A percentile compares a stretch with the other conserved stretches of the same genome.
phyloP scores from a whole-genome alignment of 176 grass and related monocot species.

The Musa schizocarpa region DNA sequence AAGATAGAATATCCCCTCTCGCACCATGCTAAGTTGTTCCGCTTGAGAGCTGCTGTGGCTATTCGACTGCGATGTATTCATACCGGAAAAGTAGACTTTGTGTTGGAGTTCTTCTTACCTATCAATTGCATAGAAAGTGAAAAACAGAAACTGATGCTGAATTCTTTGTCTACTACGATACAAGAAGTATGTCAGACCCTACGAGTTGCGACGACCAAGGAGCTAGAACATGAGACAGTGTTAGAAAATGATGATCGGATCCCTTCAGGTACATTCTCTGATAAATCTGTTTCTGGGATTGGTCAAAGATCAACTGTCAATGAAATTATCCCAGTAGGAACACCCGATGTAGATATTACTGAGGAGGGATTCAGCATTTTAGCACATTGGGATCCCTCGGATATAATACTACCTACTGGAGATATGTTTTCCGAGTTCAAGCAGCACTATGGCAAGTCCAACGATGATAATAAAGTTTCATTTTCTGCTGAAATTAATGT shows the following conservation, averaged over 20 bases:
- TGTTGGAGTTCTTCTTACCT: constrained; percentile 94
- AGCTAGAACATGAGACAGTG: constrained; percentile 45
- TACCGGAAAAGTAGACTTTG: constrained; percentile 56
- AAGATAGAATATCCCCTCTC: constrained; percentile 74
- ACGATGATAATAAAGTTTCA: constrained; percentile 18
- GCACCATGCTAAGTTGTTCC: constrained; percentile 81
- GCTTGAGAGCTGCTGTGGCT: constrained; percentile 66
- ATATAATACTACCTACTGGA: constrained; percentile 25
- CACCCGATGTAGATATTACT: constrained; percentile 16
- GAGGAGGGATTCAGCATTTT: constrained; percentile 44
- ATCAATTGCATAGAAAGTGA: constrained; percentile 36
- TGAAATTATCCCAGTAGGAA: constrained; percentile 25
- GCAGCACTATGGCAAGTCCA: constrained; percentile 29
- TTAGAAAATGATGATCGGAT: constrained; percentile 17
- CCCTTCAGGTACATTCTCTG: constrained; percentile 14
- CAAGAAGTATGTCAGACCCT: constrained; percentile 50
- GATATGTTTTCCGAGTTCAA: constrained; percentile 42
- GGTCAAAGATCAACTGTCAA: constrained; percentile 22
- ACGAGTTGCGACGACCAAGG: constrained; percentile 44
- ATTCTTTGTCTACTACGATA: constrained; percentile 62
- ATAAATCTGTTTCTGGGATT: constrained; percentile 21
- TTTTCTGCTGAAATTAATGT: constrained; percentile 32
- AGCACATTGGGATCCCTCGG: constrained; percentile 36
- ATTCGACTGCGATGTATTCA: constrained; percentile 45
- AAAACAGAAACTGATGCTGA: constrained; percentile 58